Evolutionary conservation across 1,284 basidiomycete species (phyloP), one percentile per base, ranked within the genome.

Genomic region (Phylloporus gajari): DNA sequence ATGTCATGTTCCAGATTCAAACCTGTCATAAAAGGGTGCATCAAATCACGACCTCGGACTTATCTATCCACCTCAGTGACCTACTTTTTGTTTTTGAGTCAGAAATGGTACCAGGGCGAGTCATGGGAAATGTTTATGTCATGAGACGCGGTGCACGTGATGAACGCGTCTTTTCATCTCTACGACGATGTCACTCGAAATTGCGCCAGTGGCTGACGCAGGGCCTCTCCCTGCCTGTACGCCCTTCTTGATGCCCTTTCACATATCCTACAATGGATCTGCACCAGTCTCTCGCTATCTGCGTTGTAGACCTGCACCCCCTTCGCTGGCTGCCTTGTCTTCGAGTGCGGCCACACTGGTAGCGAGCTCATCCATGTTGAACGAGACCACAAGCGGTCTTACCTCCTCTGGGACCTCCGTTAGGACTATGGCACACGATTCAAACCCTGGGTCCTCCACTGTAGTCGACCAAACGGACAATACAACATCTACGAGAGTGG

Each of bases 211-310:
- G 59, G 48, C 25, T 2, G 75, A 73, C 53, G 67, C 44, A 44
- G 46, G 46, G 9, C 51, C 21, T 4, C 78, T 87, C 11, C 81
- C 84, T 8, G 64, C 69, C 66, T 85, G 85, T 40, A 80, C 83
- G 3, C 91, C 93, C 3, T 87, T 91, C 78, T 87, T 96, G 60
- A 93, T 96, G 91, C 94, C 94, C 3, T 95, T 95, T 75, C 90
- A 92, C 75, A 90, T 95, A 70, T 83, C 86, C 5, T 89, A 94
- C 81, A 86, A 88, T 11, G 95, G 94, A 0, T 87, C 87, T 25
- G 93, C 94, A 0, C 90, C 91, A 5, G 85, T 95, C 27, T 91
- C 91, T 9, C 92, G 91, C 9, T 95, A 91, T 81, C 91, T 95
- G 80, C 87, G 86, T 61, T 84, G 89, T 65, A 86, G 86, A 75